Evolutionary conservation across 148 eudicot species (phyloP).

Genomic region (Hydrangea macrophylla): DNA sequence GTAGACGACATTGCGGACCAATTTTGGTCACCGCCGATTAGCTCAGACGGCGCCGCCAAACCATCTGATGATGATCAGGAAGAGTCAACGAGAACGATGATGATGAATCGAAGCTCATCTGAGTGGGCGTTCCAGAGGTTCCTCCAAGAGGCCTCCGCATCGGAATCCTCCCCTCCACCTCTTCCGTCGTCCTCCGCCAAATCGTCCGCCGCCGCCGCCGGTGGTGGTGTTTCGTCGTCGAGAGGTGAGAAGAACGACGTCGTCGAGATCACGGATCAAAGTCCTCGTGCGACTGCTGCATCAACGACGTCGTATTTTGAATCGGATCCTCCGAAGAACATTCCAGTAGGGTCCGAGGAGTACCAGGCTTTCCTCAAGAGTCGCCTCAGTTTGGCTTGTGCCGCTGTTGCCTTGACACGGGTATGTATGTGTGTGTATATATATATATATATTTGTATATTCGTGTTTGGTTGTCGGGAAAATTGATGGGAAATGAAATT

Average conservation of each 20-base stretch:
- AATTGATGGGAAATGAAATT: background rate
- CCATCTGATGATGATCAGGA: no score
- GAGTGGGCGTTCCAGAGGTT: slow-evolving; percentile 88
- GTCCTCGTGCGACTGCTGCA: background rate
- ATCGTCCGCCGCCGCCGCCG: no score
- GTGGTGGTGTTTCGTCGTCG: no score
- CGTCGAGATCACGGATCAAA: slow-evolving; percentile 43
- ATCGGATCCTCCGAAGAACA: slow-evolving; percentile 22
- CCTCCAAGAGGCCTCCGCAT: slow-evolving; percentile 47
- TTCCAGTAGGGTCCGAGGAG: slow-evolving; percentile 57
- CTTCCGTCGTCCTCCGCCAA: no score
- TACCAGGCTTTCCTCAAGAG: slow-evolving; percentile 66
- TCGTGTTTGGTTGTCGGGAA: slow-evolving; percentile 7
- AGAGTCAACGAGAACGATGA: slow-evolving; percentile 15
- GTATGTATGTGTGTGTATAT: slow-evolving; percentile 35
- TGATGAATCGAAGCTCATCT: slow-evolving; percentile 76
- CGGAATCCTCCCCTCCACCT: slow-evolving; percentile 20
- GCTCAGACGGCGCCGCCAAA: no score
- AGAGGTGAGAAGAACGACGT: no score
- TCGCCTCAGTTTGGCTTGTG: slow-evolving; percentile 78
- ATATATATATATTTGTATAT: background rate
- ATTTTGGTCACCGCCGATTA: slow-evolving; percentile 58
- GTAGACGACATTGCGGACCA: slow-evolving; percentile 83
- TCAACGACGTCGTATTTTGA: slow-evolving; percentile 26
- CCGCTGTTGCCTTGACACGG: slow-evolving; percentile 79